phyloP scores from a whole-genome alignment of 257 asterid species.

The Dorcoceras hygrometricum region DNA sequence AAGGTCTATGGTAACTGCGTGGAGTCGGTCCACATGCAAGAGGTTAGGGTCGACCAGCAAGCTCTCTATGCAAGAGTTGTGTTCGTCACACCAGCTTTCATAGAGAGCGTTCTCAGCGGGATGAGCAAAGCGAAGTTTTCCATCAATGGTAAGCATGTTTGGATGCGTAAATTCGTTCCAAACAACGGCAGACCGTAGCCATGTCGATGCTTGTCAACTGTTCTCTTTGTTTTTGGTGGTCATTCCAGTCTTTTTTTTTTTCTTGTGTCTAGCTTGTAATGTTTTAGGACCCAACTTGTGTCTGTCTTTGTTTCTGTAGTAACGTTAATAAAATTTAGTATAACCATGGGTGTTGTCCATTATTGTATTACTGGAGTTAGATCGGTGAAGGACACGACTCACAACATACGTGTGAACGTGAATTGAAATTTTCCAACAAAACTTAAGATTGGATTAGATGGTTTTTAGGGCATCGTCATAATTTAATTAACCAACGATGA shows the following conservation, averaged over 20 bases:
- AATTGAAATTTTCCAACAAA: too few species aligned
- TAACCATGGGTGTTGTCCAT: not conserved
- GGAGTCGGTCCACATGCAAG: constrained; percentile 51
- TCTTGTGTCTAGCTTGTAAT: not conserved
- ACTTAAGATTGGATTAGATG: too few species aligned
- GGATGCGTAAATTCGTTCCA: constrained; percentile 56
- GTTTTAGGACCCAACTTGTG: not conserved
- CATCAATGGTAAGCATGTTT: constrained; percentile 63
- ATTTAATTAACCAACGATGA: too few species aligned
- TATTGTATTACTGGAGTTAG: too few species aligned
- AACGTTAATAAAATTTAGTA: not conserved
- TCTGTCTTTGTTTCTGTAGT: not conserved
- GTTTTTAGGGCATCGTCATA: too few species aligned
- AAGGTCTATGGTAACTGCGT: constrained; percentile 44
- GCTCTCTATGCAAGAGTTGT: constrained; percentile 51
- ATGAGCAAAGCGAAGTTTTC: constrained; percentile 43
- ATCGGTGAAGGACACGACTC: not conserved
- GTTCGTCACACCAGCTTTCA: constrained; percentile 23
- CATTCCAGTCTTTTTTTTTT: not conserved
- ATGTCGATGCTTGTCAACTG: not conserved
- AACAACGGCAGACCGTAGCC: constrained; percentile 16
- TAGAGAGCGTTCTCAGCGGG: constrained; percentile 43
- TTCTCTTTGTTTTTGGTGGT: not conserved
- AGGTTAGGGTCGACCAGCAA: constrained; percentile 43
- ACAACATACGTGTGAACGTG: not conserved